phyloP scores from a whole-genome alignment of 2,329 filamentous ascomycete species.

The Fusarium caatingaense region DNA sequence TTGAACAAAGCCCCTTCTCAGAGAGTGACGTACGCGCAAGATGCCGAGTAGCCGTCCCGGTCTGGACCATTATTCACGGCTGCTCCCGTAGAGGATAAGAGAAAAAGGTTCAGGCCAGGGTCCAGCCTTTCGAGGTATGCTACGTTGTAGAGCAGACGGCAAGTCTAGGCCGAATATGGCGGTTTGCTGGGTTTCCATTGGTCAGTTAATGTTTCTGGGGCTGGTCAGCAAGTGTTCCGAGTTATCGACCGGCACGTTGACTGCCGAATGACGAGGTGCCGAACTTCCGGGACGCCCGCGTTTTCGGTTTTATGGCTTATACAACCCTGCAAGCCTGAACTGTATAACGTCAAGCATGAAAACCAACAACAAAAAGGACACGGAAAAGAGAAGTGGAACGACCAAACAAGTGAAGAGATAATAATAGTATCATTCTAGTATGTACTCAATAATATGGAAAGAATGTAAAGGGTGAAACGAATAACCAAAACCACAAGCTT shows the following conservation, averaged over 20 bases:
- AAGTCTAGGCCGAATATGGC: conserved; percentile 35
- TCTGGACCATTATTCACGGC: conserved; percentile 13
- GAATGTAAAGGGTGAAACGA: conserved; percentile 74
- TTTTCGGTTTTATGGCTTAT: conserved; percentile 10
- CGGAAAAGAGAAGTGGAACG: not conserved
- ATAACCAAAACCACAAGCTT: conserved; percentile 63
- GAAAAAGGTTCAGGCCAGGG: conserved; percentile 19
- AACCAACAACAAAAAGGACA: not conserved
- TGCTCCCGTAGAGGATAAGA: conserved; percentile 19
- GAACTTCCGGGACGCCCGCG: conserved; percentile 45
- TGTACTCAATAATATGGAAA: not conserved
- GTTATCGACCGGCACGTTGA: conserved; percentile 38
- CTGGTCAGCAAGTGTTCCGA: conserved; percentile 29
- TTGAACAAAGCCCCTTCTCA: not conserved
- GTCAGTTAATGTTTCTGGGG: conserved; percentile 1
- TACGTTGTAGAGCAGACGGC: conserved; percentile 20
- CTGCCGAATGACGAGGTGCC: conserved; percentile 42
- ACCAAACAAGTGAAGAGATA: not conserved
- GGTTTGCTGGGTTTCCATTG: conserved; percentile 30
- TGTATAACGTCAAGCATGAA: not conserved
- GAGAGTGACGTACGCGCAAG: conserved; percentile 30
- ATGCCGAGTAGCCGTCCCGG: conserved; percentile 37
- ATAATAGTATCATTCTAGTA: not conserved
- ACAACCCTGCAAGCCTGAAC: conserved; percentile 17
- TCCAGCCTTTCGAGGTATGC: not conserved